These are phyloP conservation scores for Pseudoturritis turrita DNA, from an alignment of 345 rosid genomes.

Conservation along the genomic window DNA sequence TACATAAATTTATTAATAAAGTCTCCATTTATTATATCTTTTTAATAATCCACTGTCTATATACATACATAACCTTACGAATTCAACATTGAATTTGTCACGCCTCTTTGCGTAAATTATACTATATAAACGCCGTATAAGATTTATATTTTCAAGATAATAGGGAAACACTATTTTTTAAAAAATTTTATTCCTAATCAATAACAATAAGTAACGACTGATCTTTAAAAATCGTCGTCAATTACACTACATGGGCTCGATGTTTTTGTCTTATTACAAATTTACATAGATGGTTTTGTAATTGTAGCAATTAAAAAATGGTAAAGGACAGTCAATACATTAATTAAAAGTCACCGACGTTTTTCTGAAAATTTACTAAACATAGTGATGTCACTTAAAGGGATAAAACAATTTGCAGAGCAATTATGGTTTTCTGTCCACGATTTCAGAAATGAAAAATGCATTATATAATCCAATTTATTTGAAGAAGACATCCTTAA, in stretches of 20 bases:
- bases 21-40: neutral
- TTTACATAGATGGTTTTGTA: neutral
- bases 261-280: conserved; percentile 1
- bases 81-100: conserved; percentile 15
- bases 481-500: neutral
- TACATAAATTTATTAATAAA: neutral
- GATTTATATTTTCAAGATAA: neutral
- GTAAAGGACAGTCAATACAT: conserved; percentile 3
- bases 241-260: neutral
- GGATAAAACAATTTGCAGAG: neutral
- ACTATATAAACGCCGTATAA: neutral
- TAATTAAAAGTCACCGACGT: conserved; percentile 15
- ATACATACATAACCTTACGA: conserved; percentile 3
- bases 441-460: neutral
- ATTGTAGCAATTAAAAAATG: neutral
- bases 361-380: neutral
- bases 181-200: neutral
- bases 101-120: conserved; percentile 8
- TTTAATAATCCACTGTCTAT: conserved; percentile 5
- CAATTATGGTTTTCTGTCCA: neutral
- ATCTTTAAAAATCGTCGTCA: neutral
- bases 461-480: neutral
- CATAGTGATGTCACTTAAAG: neutral
- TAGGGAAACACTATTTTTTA: neutral
- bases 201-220: neutral